These are phyloP conservation scores for Phytomonas francai DNA, from an alignment of 208 protist genomes.

Conservation along the genomic window DNA sequence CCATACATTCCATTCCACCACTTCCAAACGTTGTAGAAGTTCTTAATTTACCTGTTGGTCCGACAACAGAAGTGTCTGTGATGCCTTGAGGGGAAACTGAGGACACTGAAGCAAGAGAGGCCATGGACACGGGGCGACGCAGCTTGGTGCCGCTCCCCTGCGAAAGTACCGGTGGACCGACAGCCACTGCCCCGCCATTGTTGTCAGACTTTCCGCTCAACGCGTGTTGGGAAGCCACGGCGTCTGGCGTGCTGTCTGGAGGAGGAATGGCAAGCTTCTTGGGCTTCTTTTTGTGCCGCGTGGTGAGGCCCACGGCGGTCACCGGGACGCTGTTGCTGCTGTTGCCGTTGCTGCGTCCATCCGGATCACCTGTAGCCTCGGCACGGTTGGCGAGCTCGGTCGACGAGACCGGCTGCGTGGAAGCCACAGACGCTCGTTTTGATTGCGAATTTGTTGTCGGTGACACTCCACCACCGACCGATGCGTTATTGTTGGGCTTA, in stretches of 20 bases:
- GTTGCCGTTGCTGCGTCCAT: slow-evolving; percentile 3
- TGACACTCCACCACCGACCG: background rate
- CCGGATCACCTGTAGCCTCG: slow-evolving; percentile 11
- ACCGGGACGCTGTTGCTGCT: background rate
- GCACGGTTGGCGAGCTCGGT: background rate
- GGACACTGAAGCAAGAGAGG: background rate
- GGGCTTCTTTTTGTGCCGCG: slow-evolving; percentile 5
- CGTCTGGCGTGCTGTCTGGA: background rate
- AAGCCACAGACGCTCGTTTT: background rate
- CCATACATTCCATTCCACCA: background rate
- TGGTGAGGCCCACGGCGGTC: background rate
- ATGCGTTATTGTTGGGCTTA: background rate
- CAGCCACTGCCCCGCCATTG: background rate
- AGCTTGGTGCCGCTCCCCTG: background rate
- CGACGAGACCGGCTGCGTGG: no score
- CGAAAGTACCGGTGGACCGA: background rate
- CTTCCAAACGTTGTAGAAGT: slow-evolving; percentile 1
- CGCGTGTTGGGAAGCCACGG: background rate
- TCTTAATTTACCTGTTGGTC: background rate
- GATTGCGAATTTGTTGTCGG: slow-evolving; percentile 5
- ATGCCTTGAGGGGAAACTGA: background rate
- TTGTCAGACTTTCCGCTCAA: background rate
- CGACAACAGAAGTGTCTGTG: background rate
- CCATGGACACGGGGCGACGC: background rate
- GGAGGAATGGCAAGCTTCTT: slow-evolving; percentile 1